Evolutionary conservation across 2,329 filamentous ascomycete genomes (phyloP).

Genomic region (Esteya vermicola): DNA sequence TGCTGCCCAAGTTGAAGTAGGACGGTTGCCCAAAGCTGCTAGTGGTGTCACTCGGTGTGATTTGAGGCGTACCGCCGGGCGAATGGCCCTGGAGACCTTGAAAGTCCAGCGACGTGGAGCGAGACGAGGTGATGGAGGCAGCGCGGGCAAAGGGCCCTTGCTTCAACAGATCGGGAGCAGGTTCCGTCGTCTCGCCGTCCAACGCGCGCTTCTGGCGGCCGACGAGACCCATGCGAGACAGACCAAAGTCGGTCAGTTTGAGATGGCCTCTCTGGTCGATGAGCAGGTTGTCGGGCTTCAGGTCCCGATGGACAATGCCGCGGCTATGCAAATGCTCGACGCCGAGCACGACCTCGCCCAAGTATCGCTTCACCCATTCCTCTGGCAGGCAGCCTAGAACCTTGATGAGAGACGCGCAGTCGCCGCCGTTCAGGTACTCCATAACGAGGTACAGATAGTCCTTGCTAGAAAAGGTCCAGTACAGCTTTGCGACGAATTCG

Average conservation of each 20-base stretch:
- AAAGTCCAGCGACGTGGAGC: slow-evolving; percentile 86
- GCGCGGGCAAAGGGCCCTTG: slow-evolving; percentile 81
- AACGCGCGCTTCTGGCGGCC: slow-evolving; percentile 91
- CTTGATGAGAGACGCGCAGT: slow-evolving; percentile 94
- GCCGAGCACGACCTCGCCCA: slow-evolving; percentile 91
- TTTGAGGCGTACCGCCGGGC: slow-evolving; percentile 70
- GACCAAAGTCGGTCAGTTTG: slow-evolving; percentile 92
- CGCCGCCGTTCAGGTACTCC: slow-evolving; percentile 96
- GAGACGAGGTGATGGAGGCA: slow-evolving; percentile 74
- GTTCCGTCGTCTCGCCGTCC: slow-evolving; percentile 60
- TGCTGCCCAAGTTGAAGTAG: slow-evolving; percentile 66
- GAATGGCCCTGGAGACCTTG: slow-evolving; percentile 49
- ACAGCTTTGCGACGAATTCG: slow-evolving; percentile 96
- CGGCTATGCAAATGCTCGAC: slow-evolving; percentile 90
- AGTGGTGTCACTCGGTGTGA: slow-evolving; percentile 60
- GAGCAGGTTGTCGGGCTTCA: slow-evolving; percentile 93
- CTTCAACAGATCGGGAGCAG: slow-evolving; percentile 84
- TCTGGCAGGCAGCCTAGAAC: slow-evolving; percentile 82
- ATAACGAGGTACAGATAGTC: slow-evolving; percentile 97
- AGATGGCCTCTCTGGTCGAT: slow-evolving; percentile 95
- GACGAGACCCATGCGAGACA: slow-evolving; percentile 93
- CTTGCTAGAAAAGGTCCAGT: slow-evolving; percentile 99
- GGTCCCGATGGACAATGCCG: slow-evolving; percentile 88
- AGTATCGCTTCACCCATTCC: slow-evolving; percentile 96
- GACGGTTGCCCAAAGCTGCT: slow-evolving; percentile 67